These are phyloP conservation scores for Claviceps fusiformis DNA, from an alignment of 2,329 filamentous ascomycete species.

Conservation along the genomic window DNA sequence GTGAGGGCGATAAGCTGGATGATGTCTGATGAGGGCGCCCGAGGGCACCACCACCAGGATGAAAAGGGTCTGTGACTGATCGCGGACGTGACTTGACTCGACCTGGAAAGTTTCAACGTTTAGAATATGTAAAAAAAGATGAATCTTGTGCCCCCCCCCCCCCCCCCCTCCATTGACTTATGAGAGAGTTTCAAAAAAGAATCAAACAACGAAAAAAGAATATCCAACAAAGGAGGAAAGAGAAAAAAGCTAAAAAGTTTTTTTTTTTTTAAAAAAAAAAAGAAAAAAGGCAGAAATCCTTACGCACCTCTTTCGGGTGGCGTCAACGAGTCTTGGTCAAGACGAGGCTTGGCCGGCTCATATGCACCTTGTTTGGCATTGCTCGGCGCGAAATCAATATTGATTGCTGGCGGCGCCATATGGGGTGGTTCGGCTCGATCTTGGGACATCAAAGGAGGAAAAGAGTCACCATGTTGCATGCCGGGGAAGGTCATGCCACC, in stretches of 20 bases:
- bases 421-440: conserved; percentile 49
- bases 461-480: conserved; percentile 33
- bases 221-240: too few relatives aligned
- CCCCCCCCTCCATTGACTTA: too few relatives aligned
- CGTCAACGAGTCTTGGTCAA: conserved; percentile 66
- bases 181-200: too few relatives aligned
- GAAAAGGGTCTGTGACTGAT: conserved; percentile 48
- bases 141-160: too few relatives aligned
- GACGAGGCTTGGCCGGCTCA: conserved; percentile 43
- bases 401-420: conserved; percentile 89
- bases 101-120: too few relatives aligned
- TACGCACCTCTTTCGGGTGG: conserved; percentile 58
- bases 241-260: neutral
- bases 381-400: conserved; percentile 82
- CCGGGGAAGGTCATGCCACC: conserved; percentile 18
- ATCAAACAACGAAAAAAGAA: too few relatives aligned
- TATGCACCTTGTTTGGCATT: conserved; percentile 28
- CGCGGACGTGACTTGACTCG: conserved; percentile 36
- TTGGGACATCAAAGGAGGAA: conserved; percentile 36
- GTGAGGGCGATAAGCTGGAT: conserved; percentile 36
- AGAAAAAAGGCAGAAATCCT: neutral
- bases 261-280: neutral
- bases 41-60: conserved; percentile 28
- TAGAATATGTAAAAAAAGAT: too few relatives aligned
- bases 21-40: conserved; percentile 26